Evolutionary conservation across 1,284 basidiomycete species (phyloP), one percentile per base, ranked within the genome.

Genomic region (Cutaneotrichosporon sp.): DNA sequence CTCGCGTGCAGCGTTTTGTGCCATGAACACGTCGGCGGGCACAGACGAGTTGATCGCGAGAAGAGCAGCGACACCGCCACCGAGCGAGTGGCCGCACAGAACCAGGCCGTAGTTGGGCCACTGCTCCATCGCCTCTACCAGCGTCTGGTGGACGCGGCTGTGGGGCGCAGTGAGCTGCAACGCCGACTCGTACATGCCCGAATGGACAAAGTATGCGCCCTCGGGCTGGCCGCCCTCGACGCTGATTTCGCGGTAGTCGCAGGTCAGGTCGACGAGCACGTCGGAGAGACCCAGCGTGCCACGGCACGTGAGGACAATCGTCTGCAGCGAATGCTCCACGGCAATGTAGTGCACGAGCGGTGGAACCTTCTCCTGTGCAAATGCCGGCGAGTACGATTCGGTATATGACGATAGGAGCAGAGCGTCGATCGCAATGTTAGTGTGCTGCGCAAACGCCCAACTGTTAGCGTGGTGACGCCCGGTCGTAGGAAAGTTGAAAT

Each of bases 261-360:
- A 79, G 0, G 77, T 79, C 4, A 80, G 69, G 56, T 80, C 79
- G 38, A 78, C 76, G n/a, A 80, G 71, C 14, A 80, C 72, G 59
- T 80, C 79, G 12, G 76, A 77, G 1, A 80, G 66, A 1, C 76
- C 74, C 34, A 80, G 68, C 2, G 79, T 79, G 5, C 78, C 78
- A 10, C 79, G 71, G 55, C 78, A 80, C 13, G 77, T 77, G 60
- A 78, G 60, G 14, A 78, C 74, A 30, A 78, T 68, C 0, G 78
- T 75, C 55, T 75, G 62, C 18, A 72, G 56, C 1, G 66, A 62
- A 53, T 79, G 77, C 52, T 80, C 78, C 21, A 80, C 73, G 2
- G 77, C 74, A 26, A 80, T 70, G 52, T 75, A 77, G 61, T 76
- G 73, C 12, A 78, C 74, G 7, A 80, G 67, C 0, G 77, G 77